Evolutionary conservation across 495 filamentous ascomycete genomes (phyloP).

Genomic region (Hyphodiscus hymeniophilus): DNA sequence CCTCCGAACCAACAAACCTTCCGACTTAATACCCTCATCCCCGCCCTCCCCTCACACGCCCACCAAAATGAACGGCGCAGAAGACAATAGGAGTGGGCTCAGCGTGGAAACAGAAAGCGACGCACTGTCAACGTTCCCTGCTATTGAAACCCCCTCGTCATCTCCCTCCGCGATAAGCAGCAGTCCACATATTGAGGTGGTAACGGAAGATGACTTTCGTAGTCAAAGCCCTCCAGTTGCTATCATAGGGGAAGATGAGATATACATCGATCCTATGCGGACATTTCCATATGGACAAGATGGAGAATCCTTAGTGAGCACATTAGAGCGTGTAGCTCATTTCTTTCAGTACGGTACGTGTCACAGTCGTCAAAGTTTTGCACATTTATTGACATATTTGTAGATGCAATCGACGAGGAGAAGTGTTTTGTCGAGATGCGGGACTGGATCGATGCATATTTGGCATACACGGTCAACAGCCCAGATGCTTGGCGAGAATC

Average conservation of each 20-base stretch:
- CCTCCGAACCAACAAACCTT: conserved; percentile 34
- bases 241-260: conserved; percentile 26
- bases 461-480: conserved; percentile 24
- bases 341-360: conserved; percentile 21
- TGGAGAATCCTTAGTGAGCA: conserved; percentile 10
- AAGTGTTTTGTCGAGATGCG: conserved; percentile 29
- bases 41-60: conserved; percentile 34
- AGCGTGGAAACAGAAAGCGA: conserved; percentile 25
- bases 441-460: conserved; percentile 36
- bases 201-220: conserved; percentile 15
- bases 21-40: conserved; percentile 34
- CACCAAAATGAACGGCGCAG: conserved; percentile 14
- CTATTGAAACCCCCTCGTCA: conserved; percentile 26
- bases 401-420: conserved; percentile 31
- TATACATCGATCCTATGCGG: conserved; percentile 33
- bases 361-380: too few relatives aligned
- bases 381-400: too few relatives aligned
- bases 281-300: conserved; percentile 17
- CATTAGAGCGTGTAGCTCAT: conserved; percentile 5
- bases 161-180: conserved; percentile 29
- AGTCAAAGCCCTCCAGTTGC: conserved; percentile 14
- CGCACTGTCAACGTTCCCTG: conserved; percentile 14
- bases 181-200: conserved; percentile 19
- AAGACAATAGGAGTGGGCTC: conserved; percentile 11
- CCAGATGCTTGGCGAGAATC: conserved; percentile 25